Percentiles rank a stretch among this genome's conserved stretches.
phyloP scores from a whole-genome alignment of 2,329 filamentous ascomycete genomes.

The Pestalotiopsis sp. region DNA sequence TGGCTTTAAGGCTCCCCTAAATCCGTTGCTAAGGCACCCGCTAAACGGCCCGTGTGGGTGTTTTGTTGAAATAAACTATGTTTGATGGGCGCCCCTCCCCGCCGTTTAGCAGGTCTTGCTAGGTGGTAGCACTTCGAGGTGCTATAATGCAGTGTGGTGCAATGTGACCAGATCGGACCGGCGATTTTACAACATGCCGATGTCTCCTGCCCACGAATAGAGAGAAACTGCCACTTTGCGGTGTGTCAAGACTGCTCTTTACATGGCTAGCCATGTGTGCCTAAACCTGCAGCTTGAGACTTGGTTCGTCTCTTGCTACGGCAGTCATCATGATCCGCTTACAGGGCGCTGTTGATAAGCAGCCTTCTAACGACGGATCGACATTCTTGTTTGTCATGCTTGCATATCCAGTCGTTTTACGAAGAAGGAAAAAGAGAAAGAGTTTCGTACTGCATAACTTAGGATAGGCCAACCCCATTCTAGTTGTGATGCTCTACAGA shows the following conservation, averaged over 20 bases:
- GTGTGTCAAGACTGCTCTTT: neutral
- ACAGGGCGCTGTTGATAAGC: neutral
- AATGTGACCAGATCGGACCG: neutral
- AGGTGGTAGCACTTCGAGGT: neutral
- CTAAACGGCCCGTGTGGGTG: neutral
- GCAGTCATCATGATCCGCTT: neutral
- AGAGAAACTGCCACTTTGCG: neutral
- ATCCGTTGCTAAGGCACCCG: neutral
- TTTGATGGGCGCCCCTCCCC: neutral
- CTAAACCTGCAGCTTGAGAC: neutral
- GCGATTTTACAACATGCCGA: neutral
- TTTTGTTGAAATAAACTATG: neutral
- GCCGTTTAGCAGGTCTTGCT: neutral
- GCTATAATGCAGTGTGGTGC: neutral
- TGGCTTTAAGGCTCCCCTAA: neutral
- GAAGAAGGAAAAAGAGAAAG: neutral
- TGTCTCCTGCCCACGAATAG: neutral
- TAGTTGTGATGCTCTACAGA: no score
- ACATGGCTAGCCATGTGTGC: neutral
- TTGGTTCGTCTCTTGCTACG: neutral
- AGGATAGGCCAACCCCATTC: neutral
- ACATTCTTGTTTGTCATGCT: neutral
- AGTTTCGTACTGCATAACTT: neutral
- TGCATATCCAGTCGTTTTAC: neutral
- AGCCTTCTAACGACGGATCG: neutral